Percentiles rank a stretch among this genome's conserved stretches.
phyloP scores from a whole-genome alignment of 2,329 filamentous ascomycete species.

The Neonectria sp. region DNA sequence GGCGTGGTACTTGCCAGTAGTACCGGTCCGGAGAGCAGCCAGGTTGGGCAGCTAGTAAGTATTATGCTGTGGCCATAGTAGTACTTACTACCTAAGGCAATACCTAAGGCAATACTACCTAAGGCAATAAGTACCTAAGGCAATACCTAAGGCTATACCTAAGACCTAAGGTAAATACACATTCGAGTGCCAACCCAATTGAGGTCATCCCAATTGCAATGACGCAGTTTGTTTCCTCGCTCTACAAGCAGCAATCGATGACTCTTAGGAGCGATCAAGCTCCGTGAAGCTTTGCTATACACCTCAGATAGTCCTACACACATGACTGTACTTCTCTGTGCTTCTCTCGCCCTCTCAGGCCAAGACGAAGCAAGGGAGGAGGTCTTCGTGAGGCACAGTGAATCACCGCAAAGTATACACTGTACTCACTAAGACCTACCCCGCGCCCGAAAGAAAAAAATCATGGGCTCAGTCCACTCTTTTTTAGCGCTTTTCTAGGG shows the following conservation, averaged over 20 bases:
- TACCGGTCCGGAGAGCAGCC: neutral
- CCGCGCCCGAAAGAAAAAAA: conserved; percentile 19
- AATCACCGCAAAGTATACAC: neutral
- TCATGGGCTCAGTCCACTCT: neutral
- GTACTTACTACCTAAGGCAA: too few relatives aligned
- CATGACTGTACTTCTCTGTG: neutral
- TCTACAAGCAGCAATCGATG: neutral
- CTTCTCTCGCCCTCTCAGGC: neutral
- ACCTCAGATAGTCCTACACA: neutral
- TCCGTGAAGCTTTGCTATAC: neutral
- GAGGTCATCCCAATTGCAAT: neutral
- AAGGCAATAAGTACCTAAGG: too few relatives aligned
- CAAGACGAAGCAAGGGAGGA: neutral
- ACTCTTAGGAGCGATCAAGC: neutral
- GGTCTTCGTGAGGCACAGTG: neutral
- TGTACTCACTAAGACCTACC: conserved; percentile 9
- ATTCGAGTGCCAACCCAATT: neutral
- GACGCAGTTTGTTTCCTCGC: neutral
- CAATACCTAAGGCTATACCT: too few relatives aligned
- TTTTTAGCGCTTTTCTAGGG: conserved; percentile 6
- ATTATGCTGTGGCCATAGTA: too few relatives aligned
- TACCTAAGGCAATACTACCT: too few relatives aligned
- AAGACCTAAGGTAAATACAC: too few relatives aligned
- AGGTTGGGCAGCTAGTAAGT: too few relatives aligned
- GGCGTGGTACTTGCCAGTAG: neutral